These are phyloP conservation scores for Diaporthe destruens DNA, from an alignment of 2,329 filamentous ascomycete genomes.

Conservation along the genomic window DNA sequence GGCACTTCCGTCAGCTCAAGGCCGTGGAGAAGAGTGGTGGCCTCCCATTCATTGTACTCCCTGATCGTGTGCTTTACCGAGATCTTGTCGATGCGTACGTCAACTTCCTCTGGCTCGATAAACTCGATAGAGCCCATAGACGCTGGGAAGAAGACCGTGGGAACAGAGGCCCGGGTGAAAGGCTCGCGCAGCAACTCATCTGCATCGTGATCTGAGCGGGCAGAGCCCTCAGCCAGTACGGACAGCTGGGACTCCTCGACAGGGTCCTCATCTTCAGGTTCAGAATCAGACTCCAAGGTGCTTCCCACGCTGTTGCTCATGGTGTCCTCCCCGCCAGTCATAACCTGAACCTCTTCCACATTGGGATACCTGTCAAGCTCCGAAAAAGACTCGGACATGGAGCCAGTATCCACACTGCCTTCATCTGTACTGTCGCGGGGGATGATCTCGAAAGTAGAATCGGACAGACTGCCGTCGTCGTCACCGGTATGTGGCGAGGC, in stretches of 20 bases:
- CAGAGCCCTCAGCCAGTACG: neutral
- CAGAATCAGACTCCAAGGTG: conserved; percentile 46
- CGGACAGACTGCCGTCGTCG: conserved; percentile 65
- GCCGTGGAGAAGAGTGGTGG: conserved; percentile 50
- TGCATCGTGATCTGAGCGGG: conserved; percentile 50
- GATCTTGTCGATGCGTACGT: conserved; percentile 53
- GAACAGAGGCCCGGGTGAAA: conserved; percentile 49
- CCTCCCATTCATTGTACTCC: conserved; percentile 57
- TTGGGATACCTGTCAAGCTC: conserved; percentile 49
- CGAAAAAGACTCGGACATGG: conserved; percentile 40
- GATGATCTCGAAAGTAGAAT: conserved; percentile 70
- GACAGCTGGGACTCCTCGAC: neutral
- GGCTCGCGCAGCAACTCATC: conserved; percentile 62
- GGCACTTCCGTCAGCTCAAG: conserved; percentile 52
- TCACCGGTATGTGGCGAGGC: conserved; percentile 56
- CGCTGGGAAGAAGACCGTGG: conserved; percentile 41
- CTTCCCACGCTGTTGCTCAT: conserved; percentile 45
- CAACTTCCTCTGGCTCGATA: conserved; percentile 53
- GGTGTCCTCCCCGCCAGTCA: conserved; percentile 61
- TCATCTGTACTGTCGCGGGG: conserved; percentile 59
- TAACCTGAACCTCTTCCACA: conserved; percentile 65
- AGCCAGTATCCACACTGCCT: conserved; percentile 62
- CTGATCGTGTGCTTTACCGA: conserved; percentile 61
- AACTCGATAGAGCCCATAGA: conserved; percentile 58
- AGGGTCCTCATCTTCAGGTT: conserved; percentile 45